These are phyloP conservation scores for Fraxinus dipetala DNA, from an alignment of 305 asterid genomes.

Conservation along the genomic window DNA sequence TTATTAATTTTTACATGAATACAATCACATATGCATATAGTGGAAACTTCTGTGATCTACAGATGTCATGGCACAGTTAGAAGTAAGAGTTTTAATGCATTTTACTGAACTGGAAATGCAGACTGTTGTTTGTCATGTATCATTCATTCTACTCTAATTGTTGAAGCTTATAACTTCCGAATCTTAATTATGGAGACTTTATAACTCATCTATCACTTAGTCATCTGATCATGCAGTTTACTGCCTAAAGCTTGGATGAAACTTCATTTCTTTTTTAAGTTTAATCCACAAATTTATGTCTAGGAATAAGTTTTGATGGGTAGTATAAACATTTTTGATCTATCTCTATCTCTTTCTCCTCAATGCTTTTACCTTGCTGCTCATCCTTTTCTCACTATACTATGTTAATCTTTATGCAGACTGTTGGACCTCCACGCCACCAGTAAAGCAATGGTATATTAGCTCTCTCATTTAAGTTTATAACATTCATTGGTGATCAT, in stretches of 20 bases:
- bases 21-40: background rate
- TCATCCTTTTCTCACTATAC: slow-evolving; percentile 22
- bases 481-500: slow-evolving; percentile 12
- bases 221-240: slow-evolving; percentile 1
- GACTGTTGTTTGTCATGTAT: background rate
- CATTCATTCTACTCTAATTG: background rate
- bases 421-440: slow-evolving; percentile 86
- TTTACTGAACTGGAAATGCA: background rate
- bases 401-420: slow-evolving; percentile 47
- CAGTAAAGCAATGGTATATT: slow-evolving; percentile 70
- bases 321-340: background rate
- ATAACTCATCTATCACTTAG: background rate
- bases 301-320: slow-evolving; percentile 5
- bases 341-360: background rate
- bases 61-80: background rate
- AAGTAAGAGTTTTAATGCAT: background rate
- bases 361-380: slow-evolving; percentile 2
- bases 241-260: background rate
- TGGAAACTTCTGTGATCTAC: background rate
- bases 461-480: slow-evolving; percentile 10
- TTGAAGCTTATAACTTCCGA: background rate
- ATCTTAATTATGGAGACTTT: background rate
- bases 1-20: background rate
- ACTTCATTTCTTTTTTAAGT: background rate
- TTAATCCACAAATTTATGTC: background rate